Evolutionary conservation across 177 flowering plant species (phyloP).

Genomic region (Vitis hybrid): DNA sequence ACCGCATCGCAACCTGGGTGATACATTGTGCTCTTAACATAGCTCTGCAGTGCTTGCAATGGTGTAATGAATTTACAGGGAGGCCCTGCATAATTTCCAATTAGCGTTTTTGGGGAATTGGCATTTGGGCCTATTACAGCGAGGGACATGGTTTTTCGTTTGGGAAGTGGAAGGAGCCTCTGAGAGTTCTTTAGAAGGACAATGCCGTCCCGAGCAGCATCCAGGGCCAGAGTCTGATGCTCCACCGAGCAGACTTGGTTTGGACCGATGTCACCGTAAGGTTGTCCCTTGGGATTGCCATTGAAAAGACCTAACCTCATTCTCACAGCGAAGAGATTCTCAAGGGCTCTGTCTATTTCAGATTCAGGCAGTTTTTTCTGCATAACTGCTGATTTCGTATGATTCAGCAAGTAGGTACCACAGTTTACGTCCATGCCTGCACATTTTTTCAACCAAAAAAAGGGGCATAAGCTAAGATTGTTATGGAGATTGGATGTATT

Average conservation of each 20-base stretch:
- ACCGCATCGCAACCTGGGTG: slow-evolving; percentile 60
- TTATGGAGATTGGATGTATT: too few relatives aligned
- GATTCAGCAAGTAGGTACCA: slow-evolving; percentile 51
- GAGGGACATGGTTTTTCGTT: slow-evolving; percentile 39
- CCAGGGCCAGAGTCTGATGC: slow-evolving; percentile 73
- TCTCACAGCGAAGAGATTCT: slow-evolving; percentile 67
- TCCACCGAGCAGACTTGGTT: slow-evolving; percentile 51
- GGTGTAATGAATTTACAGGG: slow-evolving; percentile 59
- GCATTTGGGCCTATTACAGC: slow-evolving; percentile 92
- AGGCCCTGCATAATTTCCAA: slow-evolving; percentile 79
- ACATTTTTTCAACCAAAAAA: neutral
- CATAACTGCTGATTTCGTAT: slow-evolving; percentile 70
- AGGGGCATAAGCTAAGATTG: too few relatives aligned
- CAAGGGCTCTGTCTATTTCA: slow-evolving; percentile 74
- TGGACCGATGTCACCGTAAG: slow-evolving; percentile 51
- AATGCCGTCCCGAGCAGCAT: slow-evolving; percentile 74
- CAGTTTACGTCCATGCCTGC: slow-evolving; percentile 94
- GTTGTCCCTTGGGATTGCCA: slow-evolving; percentile 53
- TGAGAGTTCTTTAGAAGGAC: slow-evolving; percentile 75
- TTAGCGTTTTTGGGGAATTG: slow-evolving; percentile 41
- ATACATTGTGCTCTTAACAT: slow-evolving; percentile 34
- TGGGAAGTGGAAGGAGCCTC: slow-evolving; percentile 59
- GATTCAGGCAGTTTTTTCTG: slow-evolving; percentile 42
- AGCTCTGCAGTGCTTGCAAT: slow-evolving; percentile 48
- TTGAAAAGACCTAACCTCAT: slow-evolving; percentile 84